Conservation (phyloP, 768 basidiomycete species). For the Phlegmacium glaucopus region DNA sequence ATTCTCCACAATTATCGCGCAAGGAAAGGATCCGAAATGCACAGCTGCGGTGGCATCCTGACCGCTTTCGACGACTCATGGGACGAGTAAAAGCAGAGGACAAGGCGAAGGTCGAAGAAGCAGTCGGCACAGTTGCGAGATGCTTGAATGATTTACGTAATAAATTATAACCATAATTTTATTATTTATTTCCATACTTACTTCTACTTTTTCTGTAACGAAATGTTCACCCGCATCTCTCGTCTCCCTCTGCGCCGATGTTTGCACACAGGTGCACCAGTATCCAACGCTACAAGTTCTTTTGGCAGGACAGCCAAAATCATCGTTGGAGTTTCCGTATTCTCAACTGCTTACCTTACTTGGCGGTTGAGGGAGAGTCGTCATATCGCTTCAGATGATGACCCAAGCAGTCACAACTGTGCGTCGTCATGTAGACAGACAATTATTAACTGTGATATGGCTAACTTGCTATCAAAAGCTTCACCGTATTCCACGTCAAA, state of each 20-base stretch:
- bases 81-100: constrained; percentile 51
- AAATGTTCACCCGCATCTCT: constrained; percentile 54
- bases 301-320: constrained; percentile 23
- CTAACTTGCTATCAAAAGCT: constrained; percentile 2
- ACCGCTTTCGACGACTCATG: constrained; percentile 62
- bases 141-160: constrained; percentile 59
- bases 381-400: constrained; percentile 48
- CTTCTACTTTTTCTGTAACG: constrained; percentile 3
- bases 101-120: constrained; percentile 50
- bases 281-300: constrained; percentile 8
- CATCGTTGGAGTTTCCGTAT: constrained; percentile 42
- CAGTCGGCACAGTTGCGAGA: constrained; percentile 62
- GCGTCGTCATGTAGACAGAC: constrained; percentile 18
- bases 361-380: constrained; percentile 43
- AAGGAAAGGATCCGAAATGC: constrained; percentile 68
- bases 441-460: background rate
- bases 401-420: constrained; percentile 20
- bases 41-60: constrained; percentile 79
- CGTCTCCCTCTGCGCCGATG: constrained; percentile 51
- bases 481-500: constrained; percentile 9
- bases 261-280: constrained; percentile 40
- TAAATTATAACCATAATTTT: constrained; percentile 24
- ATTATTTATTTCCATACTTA: constrained; percentile 15
- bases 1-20: constrained; percentile 53
- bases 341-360: constrained; percentile 43